These are phyloP conservation scores for Ophiostoma piceae DNA, from an alignment of 2,329 filamentous ascomycete species.

Conservation along the genomic window DNA sequence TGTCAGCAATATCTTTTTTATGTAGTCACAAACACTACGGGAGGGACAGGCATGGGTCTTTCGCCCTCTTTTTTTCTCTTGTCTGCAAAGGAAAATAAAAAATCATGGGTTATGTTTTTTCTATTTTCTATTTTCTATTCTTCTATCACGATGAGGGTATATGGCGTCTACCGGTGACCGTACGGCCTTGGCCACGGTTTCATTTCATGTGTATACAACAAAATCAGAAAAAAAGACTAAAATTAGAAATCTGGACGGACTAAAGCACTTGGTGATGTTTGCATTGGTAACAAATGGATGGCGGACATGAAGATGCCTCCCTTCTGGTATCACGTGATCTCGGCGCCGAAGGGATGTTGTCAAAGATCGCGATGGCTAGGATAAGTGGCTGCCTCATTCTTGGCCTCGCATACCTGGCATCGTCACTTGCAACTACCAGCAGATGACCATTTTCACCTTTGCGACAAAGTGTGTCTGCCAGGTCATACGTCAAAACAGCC, in stretches of 20 bases:
- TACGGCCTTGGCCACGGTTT: background rate
- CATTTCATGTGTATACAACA: background rate
- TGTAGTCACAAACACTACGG: slow-evolving; percentile 15
- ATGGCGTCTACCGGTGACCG: background rate
- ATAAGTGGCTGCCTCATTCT: background rate
- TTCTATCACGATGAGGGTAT: background rate
- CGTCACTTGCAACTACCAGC: background rate
- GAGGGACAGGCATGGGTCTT: slow-evolving; percentile 16
- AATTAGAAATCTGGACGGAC: background rate
- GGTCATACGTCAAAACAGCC: background rate
- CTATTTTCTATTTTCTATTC: background rate
- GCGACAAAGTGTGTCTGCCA: background rate
- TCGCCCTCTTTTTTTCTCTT: slow-evolving; percentile 16
- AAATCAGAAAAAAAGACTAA: slow-evolving; percentile 8
- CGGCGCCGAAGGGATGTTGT: background rate
- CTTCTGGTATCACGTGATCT: background rate
- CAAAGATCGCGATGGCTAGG: background rate
- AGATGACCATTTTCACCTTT: background rate
- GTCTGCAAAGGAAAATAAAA: slow-evolving; percentile 13
- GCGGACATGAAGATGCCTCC: background rate
- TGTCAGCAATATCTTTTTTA: slow-evolving; percentile 18
- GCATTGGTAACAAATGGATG: background rate
- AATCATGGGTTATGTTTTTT: slow-evolving; percentile 17
- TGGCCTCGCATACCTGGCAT: background rate
- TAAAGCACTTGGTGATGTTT: background rate